Evolutionary conservation across 148 eudicot species (phyloP).

Genomic region (Bassia scoparia): DNA sequence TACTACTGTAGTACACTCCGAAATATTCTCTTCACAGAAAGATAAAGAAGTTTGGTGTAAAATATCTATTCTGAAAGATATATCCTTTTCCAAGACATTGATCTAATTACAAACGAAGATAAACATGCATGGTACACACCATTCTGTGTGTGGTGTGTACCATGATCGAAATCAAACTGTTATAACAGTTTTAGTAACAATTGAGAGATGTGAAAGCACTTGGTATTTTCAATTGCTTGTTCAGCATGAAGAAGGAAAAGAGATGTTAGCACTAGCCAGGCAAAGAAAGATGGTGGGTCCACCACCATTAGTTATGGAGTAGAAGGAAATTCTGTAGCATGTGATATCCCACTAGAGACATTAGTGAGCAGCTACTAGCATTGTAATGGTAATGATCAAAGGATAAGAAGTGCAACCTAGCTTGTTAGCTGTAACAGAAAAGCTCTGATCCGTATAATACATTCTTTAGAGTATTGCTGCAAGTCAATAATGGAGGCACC

Average conservation of each 20-base stretch:
- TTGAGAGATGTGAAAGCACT: constrained; percentile 22
- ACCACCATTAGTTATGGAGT: constrained; percentile 1
- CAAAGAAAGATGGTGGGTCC: constrained; percentile 39
- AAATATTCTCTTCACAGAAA: not conserved
- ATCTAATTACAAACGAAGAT: not conserved
- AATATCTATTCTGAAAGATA: not conserved
- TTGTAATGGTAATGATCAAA: constrained; percentile 23
- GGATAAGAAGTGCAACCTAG: constrained; percentile 24
- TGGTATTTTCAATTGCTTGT: not conserved
- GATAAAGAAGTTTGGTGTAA: not conserved
- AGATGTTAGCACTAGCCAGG: constrained; percentile 29
- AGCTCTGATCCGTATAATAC: not conserved
- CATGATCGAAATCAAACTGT: constrained; percentile 12
- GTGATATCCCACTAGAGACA: constrained; percentile 29
- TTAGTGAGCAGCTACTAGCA: constrained; percentile 20
- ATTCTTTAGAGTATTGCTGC: not conserved
- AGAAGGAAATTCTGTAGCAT: constrained; percentile 24
- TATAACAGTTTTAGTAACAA: not conserved
- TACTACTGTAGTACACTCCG: too few relatives aligned
- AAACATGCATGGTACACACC: not conserved
- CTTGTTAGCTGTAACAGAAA: constrained; percentile 8
- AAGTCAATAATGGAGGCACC: constrained; percentile 22
- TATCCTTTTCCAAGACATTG: not conserved
- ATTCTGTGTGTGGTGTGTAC: not conserved
- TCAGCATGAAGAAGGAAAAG: constrained; percentile 19